Evolutionary conservation across 805 yeast species (phyloP), one percentile per base, ranked within the genome.

Genomic region (Middelhovenomyces tepae): DNA sequence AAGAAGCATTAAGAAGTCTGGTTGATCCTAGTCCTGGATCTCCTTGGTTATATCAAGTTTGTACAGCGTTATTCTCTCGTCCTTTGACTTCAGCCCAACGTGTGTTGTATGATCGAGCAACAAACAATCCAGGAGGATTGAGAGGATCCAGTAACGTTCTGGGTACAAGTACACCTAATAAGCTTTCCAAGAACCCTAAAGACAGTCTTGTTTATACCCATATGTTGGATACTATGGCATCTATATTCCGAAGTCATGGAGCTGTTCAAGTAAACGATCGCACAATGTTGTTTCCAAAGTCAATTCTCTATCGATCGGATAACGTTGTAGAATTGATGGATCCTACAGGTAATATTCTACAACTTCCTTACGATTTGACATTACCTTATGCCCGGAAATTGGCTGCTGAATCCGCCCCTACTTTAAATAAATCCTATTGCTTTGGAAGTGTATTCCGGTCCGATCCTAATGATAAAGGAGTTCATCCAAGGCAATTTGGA

Each of bases 1-100:
- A 83, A 49, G 94, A 86, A 48, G 95, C 95, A 0, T 62, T 91
- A 43, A 75, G 77, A 43, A 82, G 86, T 18, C 58, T 91, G 37
- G 80, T 94, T 0, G 87, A 86, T 53, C 89, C 95, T 0, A 75
- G 91, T 1, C 89, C 94, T 0, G 75, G 93, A 1, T 83, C 95
- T 0, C 87, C 94, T 1, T 86, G 95, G 93, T 91, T 87, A 44
- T 83, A 77, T 42, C 94, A 86, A 53, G 95, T 91, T 0, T 70
- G 95, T 49, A 81, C 79, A 34, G 80, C 91, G 0, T 59, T 91
- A 22, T 91, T 91, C 54, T 67, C 81, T 10, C 93, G 84, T 46
- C 86, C 95, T 0, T 79, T 85, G 47, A 78, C 78, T 54, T 66
- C 82, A 38, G 94, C 94, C 0, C 76, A 78, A 43, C 95, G 85